Percentiles rank a stretch among this genome's conserved stretches.
These are phyloP conservation scores for Hymenoscyphus scutula DNA, from an alignment of 2,329 filamentous ascomycete species.

Conservation along the genomic window DNA sequence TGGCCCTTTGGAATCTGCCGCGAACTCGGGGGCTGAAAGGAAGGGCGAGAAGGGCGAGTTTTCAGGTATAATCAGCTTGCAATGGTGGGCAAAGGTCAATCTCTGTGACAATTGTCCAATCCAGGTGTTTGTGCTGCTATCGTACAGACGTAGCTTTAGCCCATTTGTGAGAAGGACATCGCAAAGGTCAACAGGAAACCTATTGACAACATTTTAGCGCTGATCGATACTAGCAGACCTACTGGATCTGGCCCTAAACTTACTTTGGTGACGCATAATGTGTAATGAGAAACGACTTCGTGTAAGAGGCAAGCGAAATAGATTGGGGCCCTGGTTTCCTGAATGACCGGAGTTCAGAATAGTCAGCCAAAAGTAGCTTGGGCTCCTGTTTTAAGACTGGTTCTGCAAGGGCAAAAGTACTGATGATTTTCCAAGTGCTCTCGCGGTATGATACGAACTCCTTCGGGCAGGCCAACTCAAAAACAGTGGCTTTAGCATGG, in stretches of 20 bases:
- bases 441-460: constrained; percentile 50
- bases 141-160: constrained; percentile 32
- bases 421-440: constrained; percentile 49
- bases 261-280: constrained; percentile 30
- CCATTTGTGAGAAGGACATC: constrained; percentile 34
- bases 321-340: neutral
- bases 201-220: too few species aligned
- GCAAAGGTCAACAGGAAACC: constrained; percentile 31
- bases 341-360: constrained; percentile 19
- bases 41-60: constrained; percentile 32
- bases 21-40: constrained; percentile 19
- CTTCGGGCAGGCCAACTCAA: constrained; percentile 49
- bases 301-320: constrained; percentile 35
- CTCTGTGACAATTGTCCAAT: constrained; percentile 6
- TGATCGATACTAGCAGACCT: too few species aligned
- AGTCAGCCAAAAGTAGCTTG: constrained; percentile 21
- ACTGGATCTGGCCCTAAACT: too few species aligned
- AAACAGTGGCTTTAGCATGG: constrained; percentile 45
- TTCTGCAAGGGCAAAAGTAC: constrained; percentile 36
- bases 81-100: constrained; percentile 36
- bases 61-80: constrained; percentile 37
- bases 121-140: constrained; percentile 25
- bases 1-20: constrained; percentile 31
- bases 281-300: constrained; percentile 36
- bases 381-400: too few species aligned